These are phyloP conservation scores for Coemansia sp. DNA, from an alignment of 192 early-diverging fungal species.

Conservation along the genomic window DNA sequence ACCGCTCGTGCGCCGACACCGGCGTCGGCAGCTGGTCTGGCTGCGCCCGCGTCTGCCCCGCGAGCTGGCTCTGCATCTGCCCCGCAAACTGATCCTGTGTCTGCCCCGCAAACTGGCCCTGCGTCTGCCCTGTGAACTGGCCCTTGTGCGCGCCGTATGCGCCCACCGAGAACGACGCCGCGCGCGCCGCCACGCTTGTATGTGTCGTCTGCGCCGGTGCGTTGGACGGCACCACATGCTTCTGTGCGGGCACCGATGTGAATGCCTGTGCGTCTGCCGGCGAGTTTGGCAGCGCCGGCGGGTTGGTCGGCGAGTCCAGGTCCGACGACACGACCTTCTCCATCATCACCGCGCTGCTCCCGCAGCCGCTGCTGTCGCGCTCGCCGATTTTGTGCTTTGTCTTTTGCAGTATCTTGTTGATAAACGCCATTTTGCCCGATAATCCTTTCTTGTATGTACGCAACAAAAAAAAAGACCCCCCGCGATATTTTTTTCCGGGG, in stretches of 20 bases:
- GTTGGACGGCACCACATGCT: slow-evolving; percentile 49
- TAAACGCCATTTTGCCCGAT: slow-evolving; percentile 43
- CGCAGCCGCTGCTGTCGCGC: slow-evolving; percentile 21
- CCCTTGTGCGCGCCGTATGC: slow-evolving; percentile 7
- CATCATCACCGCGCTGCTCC: not conserved
- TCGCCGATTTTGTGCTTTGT: slow-evolving; percentile 53
- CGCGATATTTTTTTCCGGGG: not conserved
- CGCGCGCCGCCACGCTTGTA: slow-evolving; percentile 42
- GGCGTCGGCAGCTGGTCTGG: slow-evolving; percentile 13
- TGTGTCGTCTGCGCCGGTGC: slow-evolving; percentile 24
- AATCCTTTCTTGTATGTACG: not conserved
- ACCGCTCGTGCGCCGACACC: slow-evolving; percentile 10
- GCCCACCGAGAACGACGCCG: slow-evolving; percentile 46
- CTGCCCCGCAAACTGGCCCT: not conserved
- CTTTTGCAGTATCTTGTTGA: slow-evolving; percentile 57
- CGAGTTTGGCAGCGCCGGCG: slow-evolving; percentile 15
- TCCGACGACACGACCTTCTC: slow-evolving; percentile 16
- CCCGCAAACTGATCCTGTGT: not conserved
- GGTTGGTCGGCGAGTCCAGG: slow-evolving; percentile 40
- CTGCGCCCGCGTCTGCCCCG: slow-evolving; percentile 7
- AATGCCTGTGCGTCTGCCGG: slow-evolving; percentile 13
- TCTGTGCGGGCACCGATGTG: slow-evolving; percentile 22
- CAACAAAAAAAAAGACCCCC: not conserved
- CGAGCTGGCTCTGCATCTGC: slow-evolving; percentile 13
- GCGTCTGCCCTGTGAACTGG: slow-evolving; percentile 7